These are phyloP conservation scores for Globisporangium carolinianum DNA, from an alignment of 352 stramenopile species.

Conservation along the genomic window DNA sequence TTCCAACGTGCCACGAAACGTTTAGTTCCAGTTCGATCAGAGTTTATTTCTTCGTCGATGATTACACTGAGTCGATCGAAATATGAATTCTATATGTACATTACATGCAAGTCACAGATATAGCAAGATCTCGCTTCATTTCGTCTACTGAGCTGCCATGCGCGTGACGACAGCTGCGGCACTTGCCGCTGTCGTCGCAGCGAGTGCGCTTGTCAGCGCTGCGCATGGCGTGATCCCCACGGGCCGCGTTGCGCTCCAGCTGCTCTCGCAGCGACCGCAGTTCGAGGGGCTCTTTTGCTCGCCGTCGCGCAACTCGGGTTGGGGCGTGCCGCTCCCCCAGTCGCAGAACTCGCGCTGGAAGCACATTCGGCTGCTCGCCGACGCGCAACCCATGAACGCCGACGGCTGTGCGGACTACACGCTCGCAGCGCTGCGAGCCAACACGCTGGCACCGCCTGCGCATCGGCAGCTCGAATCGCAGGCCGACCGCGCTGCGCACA, in stretches of 20 bases:
- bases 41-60: no score
- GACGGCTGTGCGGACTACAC: conserved; percentile 37
- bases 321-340: conserved; percentile 43
- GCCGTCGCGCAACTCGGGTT: conserved; percentile 43
- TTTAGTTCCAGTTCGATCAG: no score
- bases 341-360: conserved; percentile 50
- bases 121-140: no score
- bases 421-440: conserved; percentile 4
- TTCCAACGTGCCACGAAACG: not conserved
- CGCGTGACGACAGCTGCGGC: no score
- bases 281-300: conserved; percentile 47
- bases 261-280: conserved; percentile 23
- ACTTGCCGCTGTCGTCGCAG: conserved; percentile 7
- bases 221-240: conserved; percentile 31
- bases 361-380: conserved; percentile 28
- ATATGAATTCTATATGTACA: no score
- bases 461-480: conserved; percentile 3
- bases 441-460: not conserved
- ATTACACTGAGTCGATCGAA: no score
- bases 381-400: conserved; percentile 16
- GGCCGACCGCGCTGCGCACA: conserved; percentile 3
- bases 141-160: no score
- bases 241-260: conserved; percentile 30
- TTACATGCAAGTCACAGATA: no score
- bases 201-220: conserved; percentile 1